These are phyloP conservation scores for Gloeophyllum trabeum DNA, from an alignment of 768 basidiomycete species.

Conservation along the genomic window DNA sequence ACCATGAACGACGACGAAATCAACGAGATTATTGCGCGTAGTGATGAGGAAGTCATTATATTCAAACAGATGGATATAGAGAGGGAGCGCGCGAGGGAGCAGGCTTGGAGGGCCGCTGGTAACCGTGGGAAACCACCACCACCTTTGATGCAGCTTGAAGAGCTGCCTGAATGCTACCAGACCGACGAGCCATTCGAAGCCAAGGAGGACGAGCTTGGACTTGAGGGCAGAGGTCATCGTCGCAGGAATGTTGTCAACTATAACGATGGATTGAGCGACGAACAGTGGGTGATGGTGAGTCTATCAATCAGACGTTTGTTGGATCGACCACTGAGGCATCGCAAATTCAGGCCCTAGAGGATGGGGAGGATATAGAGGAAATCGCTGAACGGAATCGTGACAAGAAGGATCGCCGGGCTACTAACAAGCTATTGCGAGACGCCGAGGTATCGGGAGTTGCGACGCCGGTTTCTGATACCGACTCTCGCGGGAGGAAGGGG, in stretches of 20 bases:
- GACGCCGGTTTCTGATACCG: conserved; percentile 54
- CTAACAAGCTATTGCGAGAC: conserved; percentile 48
- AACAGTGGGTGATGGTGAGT: conserved; percentile 81
- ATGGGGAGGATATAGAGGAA: conserved; percentile 72
- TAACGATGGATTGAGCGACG: conserved; percentile 89
- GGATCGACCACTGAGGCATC: not conserved
- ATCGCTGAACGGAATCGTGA: conserved; percentile 53
- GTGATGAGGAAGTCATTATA: conserved; percentile 61
- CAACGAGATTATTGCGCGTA: conserved; percentile 84
- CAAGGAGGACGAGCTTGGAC: conserved; percentile 46
- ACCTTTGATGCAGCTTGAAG: conserved; percentile 74
- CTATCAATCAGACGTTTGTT: not conserved
- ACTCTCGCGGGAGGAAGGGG: conserved; percentile 39
- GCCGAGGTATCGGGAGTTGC: conserved; percentile 49
- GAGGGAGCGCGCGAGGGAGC: conserved; percentile 56
- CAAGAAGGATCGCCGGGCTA: conserved; percentile 51
- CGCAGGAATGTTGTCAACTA: conserved; percentile 80
- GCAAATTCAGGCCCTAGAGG: conserved; percentile 51
- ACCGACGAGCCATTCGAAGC: conserved; percentile 70
- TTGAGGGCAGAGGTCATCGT: conserved; percentile 79
- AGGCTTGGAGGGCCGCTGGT: conserved; percentile 62
- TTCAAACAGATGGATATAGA: conserved; percentile 80
- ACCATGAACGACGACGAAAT: conserved; percentile 94
- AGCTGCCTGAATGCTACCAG: conserved; percentile 88
- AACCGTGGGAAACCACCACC: conserved; percentile 69